Evolutionary conservation across 2,329 filamentous ascomycete genomes (phyloP).

Genomic region (Pyrenochaeta sp.): DNA sequence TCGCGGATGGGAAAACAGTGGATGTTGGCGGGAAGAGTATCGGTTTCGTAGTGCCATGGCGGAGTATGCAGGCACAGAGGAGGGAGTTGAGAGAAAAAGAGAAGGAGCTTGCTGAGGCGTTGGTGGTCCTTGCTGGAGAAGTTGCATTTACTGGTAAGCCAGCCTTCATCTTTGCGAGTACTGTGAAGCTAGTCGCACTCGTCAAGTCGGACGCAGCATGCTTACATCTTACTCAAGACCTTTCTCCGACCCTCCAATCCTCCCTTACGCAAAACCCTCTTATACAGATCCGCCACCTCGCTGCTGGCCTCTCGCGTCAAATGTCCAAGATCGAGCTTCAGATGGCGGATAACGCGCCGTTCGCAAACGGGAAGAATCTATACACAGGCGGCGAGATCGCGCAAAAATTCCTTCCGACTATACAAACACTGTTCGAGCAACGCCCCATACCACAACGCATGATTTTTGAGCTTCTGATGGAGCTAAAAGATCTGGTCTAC

Average conservation of each 20-base stretch:
- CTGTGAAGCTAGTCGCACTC: neutral
- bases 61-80: constrained; percentile 46
- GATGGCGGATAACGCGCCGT: constrained; percentile 47
- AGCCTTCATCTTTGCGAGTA: neutral
- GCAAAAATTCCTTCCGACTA: constrained; percentile 42
- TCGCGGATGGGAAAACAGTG: constrained; percentile 27
- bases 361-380: constrained; percentile 42
- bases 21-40: constrained; percentile 40
- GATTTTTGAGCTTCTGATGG: constrained; percentile 47
- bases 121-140: constrained; percentile 45
- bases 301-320: constrained; percentile 45
- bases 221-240: constrained; percentile 28
- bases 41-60: constrained; percentile 47
- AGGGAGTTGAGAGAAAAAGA: constrained; percentile 43
- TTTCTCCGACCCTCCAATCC: constrained; percentile 38
- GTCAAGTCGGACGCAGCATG: neutral
- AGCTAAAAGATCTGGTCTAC: constrained; percentile 44
- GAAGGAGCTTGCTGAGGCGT: constrained; percentile 45
- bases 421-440: constrained; percentile 43
- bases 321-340: constrained; percentile 46
- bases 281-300: constrained; percentile 46
- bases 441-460: constrained; percentile 42
- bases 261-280: constrained; percentile 44
- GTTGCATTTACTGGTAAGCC: constrained; percentile 43
- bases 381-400: constrained; percentile 45